A percentile compares a stretch with the other conserved stretches of the same genome.
phyloP scores from a whole-genome alignment of 768 basidiomycete species.

The Botryobasidium botryosum region DNA sequence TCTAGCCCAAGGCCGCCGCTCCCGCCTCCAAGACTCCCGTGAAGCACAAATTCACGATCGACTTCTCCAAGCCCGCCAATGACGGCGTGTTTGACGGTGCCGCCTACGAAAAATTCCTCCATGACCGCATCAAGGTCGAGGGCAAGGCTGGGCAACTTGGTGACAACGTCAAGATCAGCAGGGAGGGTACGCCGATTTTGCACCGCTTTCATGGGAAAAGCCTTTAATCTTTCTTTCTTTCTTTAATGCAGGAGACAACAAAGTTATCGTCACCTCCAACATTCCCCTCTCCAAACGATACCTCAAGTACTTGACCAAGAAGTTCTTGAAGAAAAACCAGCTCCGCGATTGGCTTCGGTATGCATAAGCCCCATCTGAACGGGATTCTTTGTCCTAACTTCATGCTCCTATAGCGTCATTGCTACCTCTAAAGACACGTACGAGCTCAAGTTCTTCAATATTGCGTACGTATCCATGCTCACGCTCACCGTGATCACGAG shows the following conservation, averaged over 20 bases:
- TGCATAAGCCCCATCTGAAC: constrained; percentile 10
- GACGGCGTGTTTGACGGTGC: constrained; percentile 40
- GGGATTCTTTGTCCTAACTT: constrained; percentile 5
- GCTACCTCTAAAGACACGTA: constrained; percentile 87
- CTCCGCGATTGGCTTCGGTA: constrained; percentile 94
- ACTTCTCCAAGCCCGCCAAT: constrained; percentile 68
- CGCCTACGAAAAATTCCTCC: constrained; percentile 73
- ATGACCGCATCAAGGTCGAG: constrained; percentile 87
- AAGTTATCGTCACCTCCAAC: constrained; percentile 69
- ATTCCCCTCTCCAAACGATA: constrained; percentile 94
- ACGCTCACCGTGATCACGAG: constrained; percentile 1
- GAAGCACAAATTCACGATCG: constrained; percentile 69
- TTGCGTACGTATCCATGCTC: constrained; percentile 37
- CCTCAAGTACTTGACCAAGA: constrained; percentile 97
- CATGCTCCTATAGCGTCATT: constrained; percentile 43
- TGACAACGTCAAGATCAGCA: constrained; percentile 70
- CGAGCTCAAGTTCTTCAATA: constrained; percentile 89
- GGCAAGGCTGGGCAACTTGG: constrained; percentile 85
- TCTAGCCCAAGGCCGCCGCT: constrained; percentile 8
- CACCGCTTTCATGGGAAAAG: not conserved
- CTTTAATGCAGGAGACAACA: constrained; percentile 41
- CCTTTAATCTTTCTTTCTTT: not conserved
- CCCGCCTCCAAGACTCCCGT: constrained; percentile 5
- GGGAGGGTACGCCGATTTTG: constrained; percentile 45
- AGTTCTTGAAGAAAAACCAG: constrained; percentile 95